Conservation (phyloP, 352 stramenopile genomes). For the Phytophthora macrochlamydospora region DNA sequence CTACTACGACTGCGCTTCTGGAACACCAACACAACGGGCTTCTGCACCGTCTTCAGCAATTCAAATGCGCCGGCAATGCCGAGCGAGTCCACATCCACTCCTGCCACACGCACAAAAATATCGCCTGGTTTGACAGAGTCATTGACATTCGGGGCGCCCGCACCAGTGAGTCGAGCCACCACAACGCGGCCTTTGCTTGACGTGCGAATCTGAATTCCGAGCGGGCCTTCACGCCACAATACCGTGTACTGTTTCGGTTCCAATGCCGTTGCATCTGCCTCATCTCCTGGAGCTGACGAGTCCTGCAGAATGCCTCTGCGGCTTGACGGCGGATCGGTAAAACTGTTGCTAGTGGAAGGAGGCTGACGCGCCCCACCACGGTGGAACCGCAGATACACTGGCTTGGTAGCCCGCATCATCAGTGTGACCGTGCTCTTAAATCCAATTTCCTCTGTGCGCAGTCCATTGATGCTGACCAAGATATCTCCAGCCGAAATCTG, state of each 20-base stretch:
- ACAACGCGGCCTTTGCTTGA: slow-evolving; percentile 67
- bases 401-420: slow-evolving; percentile 78
- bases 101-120: slow-evolving; percentile 76
- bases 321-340: slow-evolving; percentile 21
- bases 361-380: slow-evolving; percentile 38
- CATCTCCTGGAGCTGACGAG: background rate
- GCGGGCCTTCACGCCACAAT: slow-evolving; percentile 71
- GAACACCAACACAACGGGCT: slow-evolving; percentile 83
- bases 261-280: slow-evolving; percentile 13
- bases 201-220: slow-evolving; percentile 85
- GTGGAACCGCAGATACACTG: slow-evolving; percentile 74
- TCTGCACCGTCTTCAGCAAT: slow-evolving; percentile 76
- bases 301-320: slow-evolving; percentile 11
- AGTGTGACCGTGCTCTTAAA: slow-evolving; percentile 81
- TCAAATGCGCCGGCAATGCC: slow-evolving; percentile 81
- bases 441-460: slow-evolving; percentile 73
- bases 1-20: slow-evolving; percentile 39
- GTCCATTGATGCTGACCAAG: slow-evolving; percentile 75
- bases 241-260: slow-evolving; percentile 73
- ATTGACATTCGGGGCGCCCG: slow-evolving; percentile 53
- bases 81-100: slow-evolving; percentile 68
- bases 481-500: slow-evolving; percentile 75
- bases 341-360: slow-evolving; percentile 22
- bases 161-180: slow-evolving; percentile 76
- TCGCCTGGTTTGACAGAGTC: slow-evolving; percentile 67